Conservation (phyloP, 164 flowering plant species). For the Magnolia changhungtana region DNA sequence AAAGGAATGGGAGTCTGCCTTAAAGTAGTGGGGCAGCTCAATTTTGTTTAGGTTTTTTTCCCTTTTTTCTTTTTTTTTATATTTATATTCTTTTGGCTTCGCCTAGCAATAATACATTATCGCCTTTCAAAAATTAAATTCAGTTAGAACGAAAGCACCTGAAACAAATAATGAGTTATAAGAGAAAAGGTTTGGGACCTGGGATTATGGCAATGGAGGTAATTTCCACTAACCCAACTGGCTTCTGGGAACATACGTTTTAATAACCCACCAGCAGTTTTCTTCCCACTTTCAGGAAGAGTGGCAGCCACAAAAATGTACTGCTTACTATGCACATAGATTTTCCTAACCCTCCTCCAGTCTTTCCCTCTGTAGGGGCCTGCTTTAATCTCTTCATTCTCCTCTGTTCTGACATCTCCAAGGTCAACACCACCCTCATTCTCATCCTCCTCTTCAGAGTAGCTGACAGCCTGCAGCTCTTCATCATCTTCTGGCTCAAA, state of each 20-base stretch:
- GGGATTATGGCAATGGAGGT: constrained; percentile 85
- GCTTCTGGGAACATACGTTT: constrained; percentile 91
- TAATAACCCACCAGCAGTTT: constrained; percentile 88
- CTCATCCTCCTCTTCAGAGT: constrained; percentile 34
- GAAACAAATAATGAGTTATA: constrained; percentile 4
- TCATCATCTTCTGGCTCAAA: constrained; percentile 36
- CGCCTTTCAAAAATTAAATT: too few species aligned
- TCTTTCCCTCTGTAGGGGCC: constrained; percentile 34
- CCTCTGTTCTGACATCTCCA: constrained; percentile 25
- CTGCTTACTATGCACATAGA: constrained; percentile 86
- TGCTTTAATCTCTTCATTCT: constrained; percentile 27
- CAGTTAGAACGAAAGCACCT: not conserved
- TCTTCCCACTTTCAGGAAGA: constrained; percentile 89
- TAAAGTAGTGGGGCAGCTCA: too few species aligned
- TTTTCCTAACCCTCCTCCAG: constrained; percentile 77
- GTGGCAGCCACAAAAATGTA: constrained; percentile 98
- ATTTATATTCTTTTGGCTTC: too few species aligned
- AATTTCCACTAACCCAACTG: constrained; percentile 80
- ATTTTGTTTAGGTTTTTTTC: too few species aligned
- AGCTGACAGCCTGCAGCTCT: constrained; percentile 22
- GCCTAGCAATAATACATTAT: too few species aligned
- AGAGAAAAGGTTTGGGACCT: constrained; percentile 41
- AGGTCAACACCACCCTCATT: constrained; percentile 21
- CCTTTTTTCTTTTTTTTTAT: too few species aligned
- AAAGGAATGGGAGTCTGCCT: too few species aligned